Base-by-base conservation (phyloP, 345 rosid species). In the Hibiscus syriacus region DNA sequence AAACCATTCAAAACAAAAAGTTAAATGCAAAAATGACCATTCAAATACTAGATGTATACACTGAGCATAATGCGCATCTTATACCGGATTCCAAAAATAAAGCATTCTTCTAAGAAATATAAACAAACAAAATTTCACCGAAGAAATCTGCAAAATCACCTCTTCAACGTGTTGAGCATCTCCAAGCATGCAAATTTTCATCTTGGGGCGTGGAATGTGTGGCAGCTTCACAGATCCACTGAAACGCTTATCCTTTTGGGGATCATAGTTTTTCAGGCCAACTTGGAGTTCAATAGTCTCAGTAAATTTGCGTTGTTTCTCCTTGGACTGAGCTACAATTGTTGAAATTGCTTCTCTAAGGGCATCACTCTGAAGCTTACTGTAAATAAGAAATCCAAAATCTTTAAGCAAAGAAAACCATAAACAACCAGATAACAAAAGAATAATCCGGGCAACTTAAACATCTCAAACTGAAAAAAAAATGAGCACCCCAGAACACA, bases 111-210 rank as follows among this genome's bases (percentile, higher is more conserved):
- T 6, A 67, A 36, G 30, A 46, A 29, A 9, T 14, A n/a, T 48
- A 48, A 36, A 57, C 2, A 52, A 56, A 63, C 49, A 64, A 38
- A 62, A 8, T 6, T 39, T 62, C 17, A 48, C 53, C 6, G 5
- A 11, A 36, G 17, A 32, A n/a, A 45, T 32, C 6, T 0, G 27
- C 2, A 10, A 13, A 19, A 10, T 68, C 58, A 92, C 97, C 96
- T 90, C 90, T 73, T 92, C 98, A 7, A 92, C 96, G 27, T 90
- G 96, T 72, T 86, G 98, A 5, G 97, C 97, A 58, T 92, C 98
- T 53, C 98, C 98, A 46, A 92, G 92, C 97, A 92, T 92, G 81
- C 98, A 92, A n/a, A 92, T 84, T 78, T 86, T 89, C 96, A 89
- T 89, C 81, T 90, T 89, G 1, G 96, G 92, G 32, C 98, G 89